These are phyloP conservation scores for Leccinum disarticulatum DNA, from an alignment of 768 basidiomycete species.

Conservation along the genomic window DNA sequence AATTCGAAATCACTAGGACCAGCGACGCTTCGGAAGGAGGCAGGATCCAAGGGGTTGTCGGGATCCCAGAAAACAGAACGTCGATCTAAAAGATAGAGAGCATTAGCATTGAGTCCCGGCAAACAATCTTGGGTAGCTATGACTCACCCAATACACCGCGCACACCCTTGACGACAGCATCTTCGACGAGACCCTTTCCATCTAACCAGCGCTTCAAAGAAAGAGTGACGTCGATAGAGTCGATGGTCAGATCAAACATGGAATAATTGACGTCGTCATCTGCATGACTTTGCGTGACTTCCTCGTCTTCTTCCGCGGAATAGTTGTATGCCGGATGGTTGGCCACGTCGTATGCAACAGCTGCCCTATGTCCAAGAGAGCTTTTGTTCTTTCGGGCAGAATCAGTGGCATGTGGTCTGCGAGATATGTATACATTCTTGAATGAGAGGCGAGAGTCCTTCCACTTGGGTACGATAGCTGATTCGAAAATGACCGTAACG, in stretches of 20 bases:
- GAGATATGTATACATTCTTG: conserved; percentile 93
- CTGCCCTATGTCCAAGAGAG: conserved; percentile 50
- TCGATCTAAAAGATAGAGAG: conserved; percentile 58
- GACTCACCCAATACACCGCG: conserved; percentile 84
- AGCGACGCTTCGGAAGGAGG: conserved; percentile 71
- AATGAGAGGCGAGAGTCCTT: conserved; percentile 94
- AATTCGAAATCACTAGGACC: conserved; percentile 89
- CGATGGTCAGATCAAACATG: conserved; percentile 91
- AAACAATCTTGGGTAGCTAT: background rate
- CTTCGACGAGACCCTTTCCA: conserved; percentile 89
- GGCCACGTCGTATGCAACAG: conserved; percentile 73
- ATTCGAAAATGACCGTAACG: conserved; percentile 93
- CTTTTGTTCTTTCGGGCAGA: conserved; percentile 18
- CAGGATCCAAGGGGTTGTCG: conserved; percentile 76
- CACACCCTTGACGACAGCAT: conserved; percentile 91
- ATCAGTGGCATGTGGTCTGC: conserved; percentile 50
- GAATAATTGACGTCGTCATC: conserved; percentile 74
- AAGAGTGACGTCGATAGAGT: conserved; percentile 93
- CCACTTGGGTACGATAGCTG: conserved; percentile 97
- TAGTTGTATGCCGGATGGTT: conserved; percentile 72
- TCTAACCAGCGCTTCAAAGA: conserved; percentile 92
- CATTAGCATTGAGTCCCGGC: background rate
- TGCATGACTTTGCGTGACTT: conserved; percentile 26
- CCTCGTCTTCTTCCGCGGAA: conserved; percentile 60
- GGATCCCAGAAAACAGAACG: conserved; percentile 85